These are phyloP conservation scores for Celoporthe dispersa DNA, from an alignment of 2,329 filamentous ascomycete species.

Conservation along the genomic window DNA sequence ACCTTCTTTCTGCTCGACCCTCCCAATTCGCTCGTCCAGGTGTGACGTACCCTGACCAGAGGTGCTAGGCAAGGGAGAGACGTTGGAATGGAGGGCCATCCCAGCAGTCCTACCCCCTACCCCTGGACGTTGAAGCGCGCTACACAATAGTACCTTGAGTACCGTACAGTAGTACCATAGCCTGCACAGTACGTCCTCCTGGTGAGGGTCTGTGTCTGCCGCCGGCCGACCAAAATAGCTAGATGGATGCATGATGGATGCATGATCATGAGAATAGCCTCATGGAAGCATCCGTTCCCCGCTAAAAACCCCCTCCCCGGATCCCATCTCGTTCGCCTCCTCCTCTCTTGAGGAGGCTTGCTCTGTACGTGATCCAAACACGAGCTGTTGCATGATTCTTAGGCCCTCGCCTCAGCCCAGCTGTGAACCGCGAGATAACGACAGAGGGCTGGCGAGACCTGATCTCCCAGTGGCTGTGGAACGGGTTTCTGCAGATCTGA, in stretches of 20 bases:
- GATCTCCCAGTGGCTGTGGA: conserved; percentile 4
- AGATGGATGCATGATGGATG: background rate
- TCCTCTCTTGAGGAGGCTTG: background rate
- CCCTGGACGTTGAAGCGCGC: background rate
- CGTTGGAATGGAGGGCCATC: background rate
- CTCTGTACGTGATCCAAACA: background rate
- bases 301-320: background rate
- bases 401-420: background rate
- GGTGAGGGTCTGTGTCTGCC: background rate
- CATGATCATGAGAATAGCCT: conserved; percentile 12
- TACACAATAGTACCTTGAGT: background rate
- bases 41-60: conserved; percentile 16
- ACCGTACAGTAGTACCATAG: background rate
- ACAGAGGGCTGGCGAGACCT: conserved; percentile 1
- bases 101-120: conserved; percentile 2
- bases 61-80: background rate
- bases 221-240: conserved; percentile 9
- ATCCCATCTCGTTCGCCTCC: background rate
- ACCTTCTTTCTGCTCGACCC: background rate
- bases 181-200: background rate
- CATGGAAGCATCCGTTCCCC: conserved; percentile 4
- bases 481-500: conserved; percentile 8
- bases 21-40: background rate
- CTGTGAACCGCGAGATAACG: background rate
- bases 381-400: background rate